Conservation (phyloP, 202 grass and related monocot species). For the Tripidium arundinaceum region DNA sequence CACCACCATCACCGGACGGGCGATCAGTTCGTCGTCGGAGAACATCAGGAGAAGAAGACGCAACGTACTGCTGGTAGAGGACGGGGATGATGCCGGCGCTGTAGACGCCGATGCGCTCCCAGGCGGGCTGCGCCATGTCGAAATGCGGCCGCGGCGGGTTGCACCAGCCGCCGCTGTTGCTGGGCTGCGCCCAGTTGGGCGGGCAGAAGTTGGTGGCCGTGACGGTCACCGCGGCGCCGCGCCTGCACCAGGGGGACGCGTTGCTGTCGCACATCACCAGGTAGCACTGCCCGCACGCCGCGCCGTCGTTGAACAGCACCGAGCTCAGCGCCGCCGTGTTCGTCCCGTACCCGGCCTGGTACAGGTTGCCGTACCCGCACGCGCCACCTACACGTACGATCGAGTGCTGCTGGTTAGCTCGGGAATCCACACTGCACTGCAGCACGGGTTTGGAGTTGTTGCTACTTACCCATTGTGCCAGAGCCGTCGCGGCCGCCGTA, state of each 20-base stretch:
- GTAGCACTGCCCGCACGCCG: conserved; percentile 64
- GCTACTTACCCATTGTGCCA: conserved; percentile 35
- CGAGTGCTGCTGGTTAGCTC: no score
- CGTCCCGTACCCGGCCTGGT: conserved; percentile 44
- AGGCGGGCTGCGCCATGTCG: conserved; percentile 80
- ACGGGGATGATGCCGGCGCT: conserved; percentile 53
- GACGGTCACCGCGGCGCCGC: conserved; percentile 38
- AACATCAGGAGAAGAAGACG: neutral
- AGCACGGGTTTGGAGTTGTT: no score
- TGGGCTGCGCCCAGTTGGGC: conserved; percentile 43
- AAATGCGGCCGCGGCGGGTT: conserved; percentile 82
- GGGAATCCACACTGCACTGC: no score
- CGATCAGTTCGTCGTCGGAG: neutral
- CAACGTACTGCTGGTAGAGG: conserved; percentile 36
- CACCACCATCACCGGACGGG: neutral
- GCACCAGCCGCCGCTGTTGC: conserved; percentile 76
- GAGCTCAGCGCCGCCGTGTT: conserved; percentile 56
- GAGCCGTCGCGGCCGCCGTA: conserved; percentile 38
- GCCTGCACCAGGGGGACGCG: conserved; percentile 19
- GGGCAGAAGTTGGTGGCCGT: conserved; percentile 86
- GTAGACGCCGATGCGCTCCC: conserved; percentile 57
- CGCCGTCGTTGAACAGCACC: conserved; percentile 49
- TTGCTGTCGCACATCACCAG: conserved; percentile 34
- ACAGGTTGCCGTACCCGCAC: conserved; percentile 59
- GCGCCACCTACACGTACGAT: conserved; percentile 29